Base-by-base conservation (phyloP, 1,139 yeast genomes). In the Blastobotrys proliferans region DNA sequence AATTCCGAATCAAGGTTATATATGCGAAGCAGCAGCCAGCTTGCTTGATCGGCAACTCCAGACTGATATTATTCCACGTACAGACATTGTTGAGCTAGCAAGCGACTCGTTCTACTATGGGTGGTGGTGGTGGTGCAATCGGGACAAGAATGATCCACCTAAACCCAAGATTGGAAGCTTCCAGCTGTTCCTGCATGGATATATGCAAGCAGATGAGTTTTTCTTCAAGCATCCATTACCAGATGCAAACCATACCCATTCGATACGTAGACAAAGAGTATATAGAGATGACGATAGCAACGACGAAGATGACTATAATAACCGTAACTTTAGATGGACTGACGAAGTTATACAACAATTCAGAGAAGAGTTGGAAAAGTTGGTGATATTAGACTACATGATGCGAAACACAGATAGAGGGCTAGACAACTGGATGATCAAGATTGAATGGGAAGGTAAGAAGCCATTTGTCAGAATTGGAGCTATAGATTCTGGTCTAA, bases 391-490 rank as follows among this genome's bases (percentile, higher is more conserved):
- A 32, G 92, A 83, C 54, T 83, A 82, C 52, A 71, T 83, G 8
- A 80, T 82, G 76, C 65, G 90, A 48, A 83, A 83, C 52, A 83
- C 94, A 0, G 92, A 83, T 57, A 64, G 94, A 31, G 85, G 86
- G 0, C 61, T 77, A 17, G 92, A 83, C 57, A 83, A 83, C 53
- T 83, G 92, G 90, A 83, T 83, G 94, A 72, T 83, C 19, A 71
- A 72, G 45, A 56, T 81, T 9, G 70, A 69, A 8, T 78, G 83
- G 83, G 49, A 45, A 6, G 38, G 38, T 13, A 56, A 51, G 27
- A 52, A 51, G 21, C 82, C 83, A 0, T 49, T 47, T 0, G 51
- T 83, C n/a, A 70, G 66, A 41, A 69, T 83, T 17, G 88, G 87
- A 2, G 92, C 92, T 0, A 83, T 83, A 40, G 92, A 83, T 55